Conservation (phyloP, 306 rosid species). For the Neltuma alba region DNA sequence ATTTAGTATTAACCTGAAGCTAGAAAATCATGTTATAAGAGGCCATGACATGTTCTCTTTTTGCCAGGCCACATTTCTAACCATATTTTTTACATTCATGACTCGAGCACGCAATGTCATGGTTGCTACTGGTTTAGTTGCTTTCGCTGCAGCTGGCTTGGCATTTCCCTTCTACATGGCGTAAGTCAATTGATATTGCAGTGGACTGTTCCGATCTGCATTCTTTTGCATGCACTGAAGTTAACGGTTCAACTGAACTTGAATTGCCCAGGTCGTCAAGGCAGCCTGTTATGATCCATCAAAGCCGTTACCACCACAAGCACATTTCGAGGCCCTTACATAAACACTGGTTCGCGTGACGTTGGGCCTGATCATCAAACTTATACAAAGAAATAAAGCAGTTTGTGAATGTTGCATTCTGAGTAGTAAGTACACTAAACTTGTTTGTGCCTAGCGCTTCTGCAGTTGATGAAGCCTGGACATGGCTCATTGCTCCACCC, state of each 20-base stretch:
- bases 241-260: slow-evolving; percentile 15
- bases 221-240: slow-evolving; percentile 4
- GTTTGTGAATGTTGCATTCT: background rate
- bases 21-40: background rate
- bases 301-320: slow-evolving; percentile 88
- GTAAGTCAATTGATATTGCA: slow-evolving; percentile 48
- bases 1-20: background rate
- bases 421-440: background rate
- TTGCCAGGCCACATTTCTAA: slow-evolving; percentile 16
- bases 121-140: slow-evolving; percentile 72
- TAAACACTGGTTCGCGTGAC: slow-evolving; percentile 91
- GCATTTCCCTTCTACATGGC: slow-evolving; percentile 99
- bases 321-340: slow-evolving; percentile 95
- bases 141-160: slow-evolving; percentile 75
- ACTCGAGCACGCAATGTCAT: slow-evolving; percentile 58
- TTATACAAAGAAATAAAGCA: slow-evolving; percentile 65
- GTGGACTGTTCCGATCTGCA: background rate
- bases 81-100: slow-evolving; percentile 41
- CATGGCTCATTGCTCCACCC: slow-evolving; percentile 8
- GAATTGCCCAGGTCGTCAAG: slow-evolving; percentile 62
- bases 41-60: background rate
- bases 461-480: slow-evolving; percentile 16
- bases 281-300: slow-evolving; percentile 82
- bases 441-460: background rate
- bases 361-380: slow-evolving; percentile 76